Evolutionary conservation across 2,329 filamentous ascomycete species (phyloP).

Genomic region (Kalaharituber pfeilii): DNA sequence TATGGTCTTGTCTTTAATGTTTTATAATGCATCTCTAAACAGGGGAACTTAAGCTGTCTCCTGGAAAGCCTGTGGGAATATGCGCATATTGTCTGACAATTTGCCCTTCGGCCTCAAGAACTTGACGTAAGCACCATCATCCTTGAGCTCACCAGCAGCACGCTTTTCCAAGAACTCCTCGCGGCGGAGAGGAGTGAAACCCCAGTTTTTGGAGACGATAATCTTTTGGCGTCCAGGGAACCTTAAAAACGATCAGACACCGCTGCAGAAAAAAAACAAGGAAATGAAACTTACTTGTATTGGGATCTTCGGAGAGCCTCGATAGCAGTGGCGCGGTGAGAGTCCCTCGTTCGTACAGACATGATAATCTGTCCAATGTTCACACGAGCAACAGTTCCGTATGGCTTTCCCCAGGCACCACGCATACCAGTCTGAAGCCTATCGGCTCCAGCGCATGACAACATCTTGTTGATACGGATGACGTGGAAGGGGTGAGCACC

Average conservation of each 20-base stretch:
- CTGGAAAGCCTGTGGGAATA: slow-evolving; percentile 81
- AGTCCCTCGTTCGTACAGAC: slow-evolving; percentile 91
- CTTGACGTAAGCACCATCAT: slow-evolving; percentile 98
- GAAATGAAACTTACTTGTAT: slow-evolving; percentile 25
- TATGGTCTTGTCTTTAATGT: background rate
- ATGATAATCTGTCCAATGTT: slow-evolving; percentile 99
- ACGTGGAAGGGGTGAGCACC: slow-evolving; percentile 98
- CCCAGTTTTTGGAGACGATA: slow-evolving; percentile 99
- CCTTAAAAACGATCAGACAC: slow-evolving; percentile 48
- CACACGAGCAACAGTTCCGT: slow-evolving; percentile 97
- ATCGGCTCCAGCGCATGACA: slow-evolving; percentile 99
- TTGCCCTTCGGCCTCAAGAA: slow-evolving; percentile 91
- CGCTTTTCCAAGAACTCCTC: slow-evolving; percentile 96
- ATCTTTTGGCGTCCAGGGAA: slow-evolving; percentile 99
- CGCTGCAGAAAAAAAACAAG: background rate
- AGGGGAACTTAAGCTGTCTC: background rate
- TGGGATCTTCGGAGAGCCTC: slow-evolving; percentile 97
- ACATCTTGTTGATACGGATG: slow-evolving; percentile 99
- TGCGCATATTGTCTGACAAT: slow-evolving; percentile 71
- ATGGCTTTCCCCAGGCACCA: slow-evolving; percentile 99
- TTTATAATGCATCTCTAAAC: background rate
- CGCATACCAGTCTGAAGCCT: slow-evolving; percentile 99
- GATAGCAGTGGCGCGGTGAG: slow-evolving; percentile 77
- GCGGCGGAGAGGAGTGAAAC: slow-evolving; percentile 93
- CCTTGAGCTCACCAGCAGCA: slow-evolving; percentile 80